These are phyloP conservation scores for Cystobasidium tubakii DNA, from an alignment of 768 basidiomycete genomes.

Conservation along the genomic window DNA sequence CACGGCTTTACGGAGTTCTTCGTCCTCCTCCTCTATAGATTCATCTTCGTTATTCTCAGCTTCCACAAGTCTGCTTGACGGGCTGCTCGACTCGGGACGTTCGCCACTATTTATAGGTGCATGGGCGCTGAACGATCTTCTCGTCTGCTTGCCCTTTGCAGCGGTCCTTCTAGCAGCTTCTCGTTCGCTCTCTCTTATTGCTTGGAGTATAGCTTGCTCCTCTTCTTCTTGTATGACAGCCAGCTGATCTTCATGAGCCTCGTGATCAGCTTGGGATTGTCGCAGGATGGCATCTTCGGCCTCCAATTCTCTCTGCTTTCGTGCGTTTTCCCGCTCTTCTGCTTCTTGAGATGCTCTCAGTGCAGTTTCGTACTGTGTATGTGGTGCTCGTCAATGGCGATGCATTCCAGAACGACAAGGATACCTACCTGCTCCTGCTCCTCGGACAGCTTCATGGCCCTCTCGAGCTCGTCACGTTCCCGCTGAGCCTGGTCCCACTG, in stretches of 20 bases:
- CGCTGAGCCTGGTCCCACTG: conserved; percentile 14
- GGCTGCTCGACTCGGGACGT: not conserved
- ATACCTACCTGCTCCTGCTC: conserved; percentile 14
- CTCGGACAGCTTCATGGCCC: conserved; percentile 9
- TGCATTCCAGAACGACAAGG: not conserved
- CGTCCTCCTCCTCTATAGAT: conserved; percentile 8
- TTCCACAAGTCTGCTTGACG: not conserved
- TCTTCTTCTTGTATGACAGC: conserved; percentile 12
- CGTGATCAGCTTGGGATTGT: conserved; percentile 1
- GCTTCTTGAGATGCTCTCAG: conserved; percentile 17
- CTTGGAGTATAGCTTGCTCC: conserved; percentile 16
- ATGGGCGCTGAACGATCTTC: not conserved
- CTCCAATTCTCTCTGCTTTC: not conserved
- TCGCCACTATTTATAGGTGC: not conserved
- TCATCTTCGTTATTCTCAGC: not conserved
- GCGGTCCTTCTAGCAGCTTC: conserved; percentile 1
- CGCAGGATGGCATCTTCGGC: not conserved
- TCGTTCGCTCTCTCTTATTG: not conserved
- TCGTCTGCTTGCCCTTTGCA: conserved; percentile 18
- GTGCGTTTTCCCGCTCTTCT: not conserved
- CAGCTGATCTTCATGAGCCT: conserved; percentile 1
- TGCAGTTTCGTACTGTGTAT: not conserved
- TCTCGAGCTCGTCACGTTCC: conserved; percentile 19
- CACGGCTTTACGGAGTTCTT: conserved; percentile 17
- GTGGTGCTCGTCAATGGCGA: not conserved